Percentiles rank a stretch among this genome's conserved stretches.
Conservation (phyloP, 192 early-diverging fungal genomes). For the Chytriomyces confervae region DNA sequence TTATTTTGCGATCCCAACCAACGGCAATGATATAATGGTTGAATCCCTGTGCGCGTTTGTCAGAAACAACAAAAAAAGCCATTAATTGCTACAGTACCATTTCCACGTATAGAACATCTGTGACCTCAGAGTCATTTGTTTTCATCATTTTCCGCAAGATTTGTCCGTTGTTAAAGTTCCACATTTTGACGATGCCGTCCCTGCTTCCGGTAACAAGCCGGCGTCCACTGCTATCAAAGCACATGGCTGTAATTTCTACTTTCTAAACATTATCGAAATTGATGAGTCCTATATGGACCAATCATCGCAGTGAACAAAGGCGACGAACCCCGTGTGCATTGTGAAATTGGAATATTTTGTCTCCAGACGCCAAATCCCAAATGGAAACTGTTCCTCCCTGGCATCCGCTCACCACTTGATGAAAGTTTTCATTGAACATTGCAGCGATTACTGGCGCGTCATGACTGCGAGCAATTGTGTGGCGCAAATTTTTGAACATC, state of each 20-base stretch:
- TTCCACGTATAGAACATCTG: constrained; percentile 63
- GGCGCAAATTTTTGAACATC: constrained; percentile 54
- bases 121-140: constrained; percentile 52
- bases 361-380: constrained; percentile 62
- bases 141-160: constrained; percentile 63
- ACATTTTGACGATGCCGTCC: constrained; percentile 67
- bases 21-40: constrained; percentile 64
- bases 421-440: constrained; percentile 67
- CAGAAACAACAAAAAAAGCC: constrained; percentile 27
- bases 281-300: neutral
- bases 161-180: constrained; percentile 76
- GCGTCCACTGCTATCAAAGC: constrained; percentile 62
- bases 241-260: constrained; percentile 68
- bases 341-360: constrained; percentile 66
- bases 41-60: constrained; percentile 39
- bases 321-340: constrained; percentile 61
- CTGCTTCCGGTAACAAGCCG: constrained; percentile 66
- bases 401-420: constrained; percentile 63
- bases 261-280: constrained; percentile 39
- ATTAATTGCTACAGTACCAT: constrained; percentile 42
- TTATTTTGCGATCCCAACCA: constrained; percentile 67
- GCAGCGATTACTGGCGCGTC: constrained; percentile 59
- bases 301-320: neutral
- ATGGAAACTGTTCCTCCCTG: constrained; percentile 60
- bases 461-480: constrained; percentile 52